A percentile compares a stretch with the other conserved stretches of the same genome.
These are phyloP conservation scores for Typha latifolia DNA, from an alignment of 176 grass and related monocot genomes.

Conservation along the genomic window DNA sequence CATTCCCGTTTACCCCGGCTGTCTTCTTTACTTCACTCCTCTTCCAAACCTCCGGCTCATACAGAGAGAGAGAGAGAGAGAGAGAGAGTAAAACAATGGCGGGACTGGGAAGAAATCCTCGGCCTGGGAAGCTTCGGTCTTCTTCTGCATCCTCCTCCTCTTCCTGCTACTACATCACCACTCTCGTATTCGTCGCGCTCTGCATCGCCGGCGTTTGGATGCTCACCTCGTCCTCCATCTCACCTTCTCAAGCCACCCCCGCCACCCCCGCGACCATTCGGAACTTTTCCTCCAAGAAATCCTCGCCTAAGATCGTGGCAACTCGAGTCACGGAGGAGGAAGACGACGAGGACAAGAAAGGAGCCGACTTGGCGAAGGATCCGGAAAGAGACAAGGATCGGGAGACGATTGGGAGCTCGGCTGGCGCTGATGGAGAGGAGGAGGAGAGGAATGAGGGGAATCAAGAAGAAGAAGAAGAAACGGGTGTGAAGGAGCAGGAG, in stretches of 20 bases:
- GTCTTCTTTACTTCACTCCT: not conserved
- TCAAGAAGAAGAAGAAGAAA: not conserved
- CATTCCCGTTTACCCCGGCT: too few species aligned
- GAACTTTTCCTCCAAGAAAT: slow-evolving; percentile 29
- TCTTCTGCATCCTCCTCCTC: slow-evolving; percentile 33
- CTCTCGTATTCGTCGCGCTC: slow-evolving; percentile 54
- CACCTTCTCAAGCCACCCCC: slow-evolving; percentile 11
- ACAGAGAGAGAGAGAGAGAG: not conserved
- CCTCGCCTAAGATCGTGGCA: slow-evolving; percentile 16
- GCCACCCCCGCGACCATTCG: slow-evolving; percentile 11
- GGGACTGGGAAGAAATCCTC: slow-evolving; percentile 29
- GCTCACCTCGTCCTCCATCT: slow-evolving; percentile 44
- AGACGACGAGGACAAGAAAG: not conserved
- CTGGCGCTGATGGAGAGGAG: slow-evolving; percentile 22
- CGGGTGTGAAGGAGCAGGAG: slow-evolving; percentile 39
- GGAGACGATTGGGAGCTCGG: not conserved
- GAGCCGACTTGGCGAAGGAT: not conserved
- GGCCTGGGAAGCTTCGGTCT: slow-evolving; percentile 45
- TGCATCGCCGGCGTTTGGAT: slow-evolving; percentile 74
- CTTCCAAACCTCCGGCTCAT: not conserved
- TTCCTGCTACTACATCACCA: slow-evolving; percentile 69
- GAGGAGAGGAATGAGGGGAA: slow-evolving; percentile 3
- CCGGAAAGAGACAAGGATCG: too few species aligned
- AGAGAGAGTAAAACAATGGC: slow-evolving; percentile 31
- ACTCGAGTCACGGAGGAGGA: slow-evolving; percentile 1